Percentiles rank a stretch among this genome's conserved stretches.
Conservation (phyloP, 1,284 basidiomycete genomes). For the Cryptococcus sp. region DNA sequence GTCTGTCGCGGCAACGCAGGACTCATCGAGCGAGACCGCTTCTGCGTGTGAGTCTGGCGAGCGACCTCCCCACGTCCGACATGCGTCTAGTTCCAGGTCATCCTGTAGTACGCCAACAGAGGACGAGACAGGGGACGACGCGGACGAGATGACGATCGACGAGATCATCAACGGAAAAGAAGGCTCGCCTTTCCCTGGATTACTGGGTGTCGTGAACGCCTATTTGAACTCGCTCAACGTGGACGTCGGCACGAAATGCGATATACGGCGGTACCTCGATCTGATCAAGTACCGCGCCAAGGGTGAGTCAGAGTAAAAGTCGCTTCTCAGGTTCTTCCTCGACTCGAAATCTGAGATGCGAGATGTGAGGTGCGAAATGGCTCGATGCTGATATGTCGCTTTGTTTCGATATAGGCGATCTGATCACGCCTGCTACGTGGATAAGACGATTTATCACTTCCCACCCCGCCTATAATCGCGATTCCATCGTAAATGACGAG, state of each 20-base stretch:
- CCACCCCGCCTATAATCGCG: slow-evolving; percentile 86
- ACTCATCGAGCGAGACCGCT: no score
- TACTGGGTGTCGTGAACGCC: slow-evolving; percentile 78
- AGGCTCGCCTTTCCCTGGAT: slow-evolving; percentile 72
- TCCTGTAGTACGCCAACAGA: slow-evolving; percentile 60
- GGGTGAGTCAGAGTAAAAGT: slow-evolving; percentile 64
- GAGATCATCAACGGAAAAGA: slow-evolving; percentile 88
- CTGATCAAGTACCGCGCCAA: slow-evolving; percentile 76
- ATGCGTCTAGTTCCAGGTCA: slow-evolving; percentile 10
- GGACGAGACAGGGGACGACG: slow-evolving; percentile 62
- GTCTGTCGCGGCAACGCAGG: not conserved
- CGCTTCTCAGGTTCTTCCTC: no score
- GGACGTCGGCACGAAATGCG: slow-evolving; percentile 63
- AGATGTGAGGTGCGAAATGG: not conserved
- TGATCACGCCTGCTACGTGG: slow-evolving; percentile 91
- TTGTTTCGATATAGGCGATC: slow-evolving; percentile 61
- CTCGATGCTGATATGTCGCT: not conserved
- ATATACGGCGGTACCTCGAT: slow-evolving; percentile 76
- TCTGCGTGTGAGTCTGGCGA: slow-evolving; percentile 2
- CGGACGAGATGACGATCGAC: slow-evolving; percentile 86
- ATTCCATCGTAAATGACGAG: slow-evolving; percentile 85
- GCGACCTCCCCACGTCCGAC: slow-evolving; percentile 11
- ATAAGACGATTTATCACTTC: slow-evolving; percentile 86
- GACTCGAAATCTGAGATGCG: no score
- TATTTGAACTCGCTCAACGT: slow-evolving; percentile 90